phyloP scores from a whole-genome alignment of 768 basidiomycete genomes.

The Mrakia gelida region DNA sequence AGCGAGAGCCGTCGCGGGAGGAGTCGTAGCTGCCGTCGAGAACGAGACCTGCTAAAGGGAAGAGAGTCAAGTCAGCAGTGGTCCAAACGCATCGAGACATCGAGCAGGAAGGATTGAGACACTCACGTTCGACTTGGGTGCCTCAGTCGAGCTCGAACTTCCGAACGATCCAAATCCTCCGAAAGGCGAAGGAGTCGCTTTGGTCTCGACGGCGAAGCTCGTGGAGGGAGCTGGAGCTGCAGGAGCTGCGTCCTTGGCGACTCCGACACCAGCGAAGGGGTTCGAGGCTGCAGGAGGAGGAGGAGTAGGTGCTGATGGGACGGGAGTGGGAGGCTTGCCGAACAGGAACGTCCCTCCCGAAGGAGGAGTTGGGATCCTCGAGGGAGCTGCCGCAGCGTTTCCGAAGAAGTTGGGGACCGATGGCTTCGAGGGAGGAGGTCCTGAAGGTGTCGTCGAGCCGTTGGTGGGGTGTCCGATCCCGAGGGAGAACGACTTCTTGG shows the following conservation, averaged over 20 bases:
- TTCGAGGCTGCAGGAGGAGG: slow-evolving; percentile 3
- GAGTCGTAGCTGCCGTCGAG: background rate
- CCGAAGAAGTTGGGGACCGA: slow-evolving; percentile 21
- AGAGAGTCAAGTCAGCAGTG: background rate
- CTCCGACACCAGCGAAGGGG: slow-evolving; percentile 23
- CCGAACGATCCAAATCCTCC: slow-evolving; percentile 8
- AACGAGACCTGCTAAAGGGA: background rate
- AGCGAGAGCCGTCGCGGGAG: background rate
- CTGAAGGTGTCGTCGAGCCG: slow-evolving; percentile 16
- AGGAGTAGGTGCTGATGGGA: background rate
- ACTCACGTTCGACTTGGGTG: slow-evolving; percentile 10
- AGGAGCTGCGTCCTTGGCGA: background rate
- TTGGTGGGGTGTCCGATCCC: slow-evolving; percentile 5
- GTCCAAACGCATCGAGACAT: background rate
- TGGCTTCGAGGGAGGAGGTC: slow-evolving; percentile 1
- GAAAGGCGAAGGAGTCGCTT: slow-evolving; percentile 3
- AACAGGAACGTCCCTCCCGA: slow-evolving; percentile 2
- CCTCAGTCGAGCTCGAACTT: background rate
- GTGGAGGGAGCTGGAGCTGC: slow-evolving; percentile 9
- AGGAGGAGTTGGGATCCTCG: slow-evolving; percentile 15
- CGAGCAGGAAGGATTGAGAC: no score
- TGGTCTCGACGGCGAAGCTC: background rate
- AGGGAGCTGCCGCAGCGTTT: background rate
- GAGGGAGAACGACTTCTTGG: slow-evolving; percentile 17
- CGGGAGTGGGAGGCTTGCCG: slow-evolving; percentile 9